Percentiles rank a stretch among this genome's conserved stretches.
These are phyloP conservation scores for Talaromyces adpressus DNA, from an alignment of 495 filamentous ascomycete species.

Conservation along the genomic window DNA sequence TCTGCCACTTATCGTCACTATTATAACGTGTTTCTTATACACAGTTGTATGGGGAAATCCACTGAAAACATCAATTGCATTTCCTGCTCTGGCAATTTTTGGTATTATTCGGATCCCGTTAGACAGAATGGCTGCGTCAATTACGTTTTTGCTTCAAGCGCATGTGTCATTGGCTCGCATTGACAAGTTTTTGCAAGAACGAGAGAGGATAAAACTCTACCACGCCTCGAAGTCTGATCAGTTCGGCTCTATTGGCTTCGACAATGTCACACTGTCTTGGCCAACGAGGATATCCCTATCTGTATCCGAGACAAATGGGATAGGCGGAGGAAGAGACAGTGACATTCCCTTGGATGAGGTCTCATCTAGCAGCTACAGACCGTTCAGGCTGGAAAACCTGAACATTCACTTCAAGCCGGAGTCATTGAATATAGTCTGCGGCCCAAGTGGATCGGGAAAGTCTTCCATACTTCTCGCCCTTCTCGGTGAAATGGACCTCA, in stretches of 20 bases:
- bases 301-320: too few relatives aligned
- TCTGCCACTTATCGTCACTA: background rate
- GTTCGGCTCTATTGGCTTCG: background rate
- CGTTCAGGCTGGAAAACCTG: background rate
- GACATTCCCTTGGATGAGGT: background rate
- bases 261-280: background rate
- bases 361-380: background rate
- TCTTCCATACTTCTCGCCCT: conserved; percentile 52
- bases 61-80: background rate
- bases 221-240: background rate
- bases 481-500: conserved; percentile 49
- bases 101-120: background rate
- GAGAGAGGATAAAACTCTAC: background rate
- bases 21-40: background rate
- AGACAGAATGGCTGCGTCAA: background rate
- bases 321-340: background rate
- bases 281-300: background rate
- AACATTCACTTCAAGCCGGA: conserved; percentile 56
- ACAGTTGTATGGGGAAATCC: background rate
- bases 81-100: background rate
- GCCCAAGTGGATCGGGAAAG: conserved; percentile 51
- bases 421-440: conserved; percentile 54
- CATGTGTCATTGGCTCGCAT: background rate
- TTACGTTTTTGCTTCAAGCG: background rate
- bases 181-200: conserved; percentile 1